phyloP scores from a whole-genome alignment of 2,329 filamentous ascomycete species.

The Apiospora sp. region DNA sequence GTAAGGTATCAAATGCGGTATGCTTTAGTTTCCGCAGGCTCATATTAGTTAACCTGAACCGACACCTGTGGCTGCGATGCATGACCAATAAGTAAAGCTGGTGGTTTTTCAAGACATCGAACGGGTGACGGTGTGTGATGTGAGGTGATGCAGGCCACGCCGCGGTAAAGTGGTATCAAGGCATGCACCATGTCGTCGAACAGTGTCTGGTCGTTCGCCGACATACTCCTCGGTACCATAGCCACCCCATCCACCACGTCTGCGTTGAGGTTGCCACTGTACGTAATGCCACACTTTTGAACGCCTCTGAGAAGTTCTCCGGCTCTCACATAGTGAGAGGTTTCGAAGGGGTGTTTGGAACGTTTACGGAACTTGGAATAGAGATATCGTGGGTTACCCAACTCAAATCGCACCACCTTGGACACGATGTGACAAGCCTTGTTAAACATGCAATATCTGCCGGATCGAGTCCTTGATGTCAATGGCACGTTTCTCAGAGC shows the following conservation, averaged over 20 bases:
- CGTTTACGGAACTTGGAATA: conserved; percentile 50
- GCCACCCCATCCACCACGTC: conserved; percentile 47
- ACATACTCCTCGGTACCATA: conserved; percentile 48
- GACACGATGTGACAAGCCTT: conserved; percentile 43
- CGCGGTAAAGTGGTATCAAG: conserved; percentile 46
- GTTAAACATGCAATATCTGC: conserved; percentile 37
- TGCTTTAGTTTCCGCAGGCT: not conserved
- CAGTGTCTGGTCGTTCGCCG: conserved; percentile 49
- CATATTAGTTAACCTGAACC: conserved; percentile 41
- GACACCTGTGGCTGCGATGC: conserved; percentile 43
- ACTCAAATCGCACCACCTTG: conserved; percentile 47
- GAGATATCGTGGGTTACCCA: conserved; percentile 47
- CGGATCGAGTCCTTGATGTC: conserved; percentile 35
- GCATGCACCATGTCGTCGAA: conserved; percentile 51
- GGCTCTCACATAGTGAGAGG: not conserved
- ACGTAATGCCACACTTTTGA: conserved; percentile 46
- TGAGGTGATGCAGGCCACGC: conserved; percentile 49
- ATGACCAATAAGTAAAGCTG: not conserved
- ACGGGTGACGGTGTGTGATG: conserved; percentile 43
- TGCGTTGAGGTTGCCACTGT: conserved; percentile 44
- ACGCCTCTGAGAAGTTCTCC: conserved; percentile 50
- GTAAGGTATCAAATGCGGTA: conserved; percentile 20
- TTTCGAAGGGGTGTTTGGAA: not conserved
- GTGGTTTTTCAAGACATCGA: conserved; percentile 21
- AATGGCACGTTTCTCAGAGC: conserved; percentile 48